Base-by-base conservation (phyloP, 306 rosid species). In the Abrus pulchellus region DNA sequence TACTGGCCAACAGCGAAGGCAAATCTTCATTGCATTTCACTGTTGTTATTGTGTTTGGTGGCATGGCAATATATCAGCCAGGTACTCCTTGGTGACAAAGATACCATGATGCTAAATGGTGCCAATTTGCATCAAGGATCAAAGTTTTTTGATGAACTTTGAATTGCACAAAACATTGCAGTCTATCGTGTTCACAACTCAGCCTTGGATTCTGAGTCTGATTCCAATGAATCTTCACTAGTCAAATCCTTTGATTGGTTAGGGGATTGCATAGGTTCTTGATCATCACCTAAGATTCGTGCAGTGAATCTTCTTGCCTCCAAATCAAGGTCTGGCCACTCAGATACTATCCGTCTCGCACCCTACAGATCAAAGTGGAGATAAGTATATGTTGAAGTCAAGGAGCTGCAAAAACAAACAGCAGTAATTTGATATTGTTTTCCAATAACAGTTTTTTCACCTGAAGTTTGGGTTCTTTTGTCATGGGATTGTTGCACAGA, bases 401-500 rank as follows among this genome's bases (percentile, higher is more conserved):
- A 63, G 60, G 40, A 71, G 74, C 36, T 33, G 40, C 60, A 14
- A 61, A 61, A 59, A n/a, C 12, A 4, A 79, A 61, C 43, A 38
- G 40, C 34, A 53, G 6, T 53, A 10, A 78, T 65, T 30, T 60
- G 59, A 34, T 49, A 59, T 9, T 38, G 83, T 32, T 61, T 82
- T 77, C 55, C 27, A 59, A 10, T 50, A 52, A 64, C 61, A 13
- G 62, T 13, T 38, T 63, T 40, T 74, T 59, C 82, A 93, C 99
- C 97, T 93, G 90, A 81, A 96, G 97, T 86, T 96, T 96, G 55
- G 99, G 99, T 84, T 96, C 99, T 88, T 96, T 93, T 59, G 99
- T 96, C 98, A 96, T 96, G 38, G 99, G 99, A 53, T 96, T 96
- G 89, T 96, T 96, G 90, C 99, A 96, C 60, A 96, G 98, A 89